Conservation (phyloP, 1,139 yeast genomes). For the Pichia sp. region DNA sequence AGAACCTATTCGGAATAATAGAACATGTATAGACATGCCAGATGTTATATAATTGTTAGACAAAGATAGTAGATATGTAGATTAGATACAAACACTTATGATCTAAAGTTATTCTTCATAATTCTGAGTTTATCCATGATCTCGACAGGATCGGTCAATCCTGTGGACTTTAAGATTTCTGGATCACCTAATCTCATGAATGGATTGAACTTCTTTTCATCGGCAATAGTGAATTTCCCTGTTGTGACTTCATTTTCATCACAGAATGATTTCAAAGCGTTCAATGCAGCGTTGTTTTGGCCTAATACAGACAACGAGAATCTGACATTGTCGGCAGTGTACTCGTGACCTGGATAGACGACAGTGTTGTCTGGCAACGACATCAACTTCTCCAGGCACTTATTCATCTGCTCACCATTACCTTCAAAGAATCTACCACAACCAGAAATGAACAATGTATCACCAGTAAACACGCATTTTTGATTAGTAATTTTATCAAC, state of each 20-base stretch:
- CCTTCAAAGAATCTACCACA: conserved; percentile 99
- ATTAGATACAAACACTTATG: too few species aligned
- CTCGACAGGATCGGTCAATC: conserved; percentile 34
- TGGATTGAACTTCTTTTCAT: conserved; percentile 83
- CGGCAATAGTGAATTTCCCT: conserved; percentile 80
- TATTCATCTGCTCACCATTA: conserved; percentile 74
- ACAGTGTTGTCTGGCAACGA: conserved; percentile 62
- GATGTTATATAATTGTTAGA: too few species aligned
- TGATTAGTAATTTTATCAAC: conserved; percentile 60
- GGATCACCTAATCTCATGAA: conserved; percentile 73
- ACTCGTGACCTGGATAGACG: conserved; percentile 95
- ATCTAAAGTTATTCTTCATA: conserved; percentile 42
- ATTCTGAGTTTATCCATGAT: conserved; percentile 49
- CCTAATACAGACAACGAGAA: conserved; percentile 68
- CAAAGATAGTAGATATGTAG: too few species aligned
- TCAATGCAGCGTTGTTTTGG: conserved; percentile 49
- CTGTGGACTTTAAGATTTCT: conserved; percentile 41
- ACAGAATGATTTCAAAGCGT: conserved; percentile 50
- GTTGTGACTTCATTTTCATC: conserved; percentile 67
- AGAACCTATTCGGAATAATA: conserved; percentile 44
- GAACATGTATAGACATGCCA: conserved; percentile 39
- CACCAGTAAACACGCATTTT: conserved; percentile 89
- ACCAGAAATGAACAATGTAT: conserved; percentile 90
- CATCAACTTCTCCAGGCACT: conserved; percentile 59
- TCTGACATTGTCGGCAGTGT: conserved; percentile 76